Evolutionary conservation across 1,284 basidiomycete genomes (phyloP).

Genomic region (Cryptococcus sp.): DNA sequence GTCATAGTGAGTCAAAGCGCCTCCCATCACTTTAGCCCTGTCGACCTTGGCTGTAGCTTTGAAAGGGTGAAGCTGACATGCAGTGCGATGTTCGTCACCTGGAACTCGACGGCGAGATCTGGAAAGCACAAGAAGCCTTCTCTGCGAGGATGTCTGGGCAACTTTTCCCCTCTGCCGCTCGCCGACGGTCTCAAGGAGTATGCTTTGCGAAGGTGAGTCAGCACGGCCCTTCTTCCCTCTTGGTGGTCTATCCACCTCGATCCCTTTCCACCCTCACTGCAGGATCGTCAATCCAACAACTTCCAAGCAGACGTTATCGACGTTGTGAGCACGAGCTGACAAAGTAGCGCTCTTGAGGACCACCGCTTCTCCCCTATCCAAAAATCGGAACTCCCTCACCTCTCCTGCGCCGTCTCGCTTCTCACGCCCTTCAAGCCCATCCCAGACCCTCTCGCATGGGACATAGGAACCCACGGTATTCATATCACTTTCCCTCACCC

Average conservation of each 20-base stretch:
- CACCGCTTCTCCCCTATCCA: constrained; percentile 60
- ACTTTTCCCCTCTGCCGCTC: constrained; percentile 73
- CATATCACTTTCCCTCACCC: constrained; percentile 81
- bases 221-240: neutral
- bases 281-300: no score
- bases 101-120: constrained; percentile 58
- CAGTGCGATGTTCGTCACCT: constrained; percentile 94
- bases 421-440: constrained; percentile 89
- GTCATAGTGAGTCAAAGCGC: constrained; percentile 22
- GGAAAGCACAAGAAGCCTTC: constrained; percentile 49
- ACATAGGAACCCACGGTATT: constrained; percentile 85
- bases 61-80: neutral
- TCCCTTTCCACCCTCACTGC: neutral
- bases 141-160: constrained; percentile 92
- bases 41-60: no score
- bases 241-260: neutral
- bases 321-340: no score
- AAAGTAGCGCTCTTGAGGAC: constrained; percentile 50
- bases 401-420: constrained; percentile 70
- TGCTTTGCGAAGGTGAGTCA: constrained; percentile 65
- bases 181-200: constrained; percentile 78
- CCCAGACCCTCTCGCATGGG: constrained; percentile 83
- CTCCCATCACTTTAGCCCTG: neutral
- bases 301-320: no score
- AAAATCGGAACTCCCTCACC: constrained; percentile 63